Conservation (phyloP, 2,329 filamentous ascomycete species). For the Didymellaceae sp. region DNA sequence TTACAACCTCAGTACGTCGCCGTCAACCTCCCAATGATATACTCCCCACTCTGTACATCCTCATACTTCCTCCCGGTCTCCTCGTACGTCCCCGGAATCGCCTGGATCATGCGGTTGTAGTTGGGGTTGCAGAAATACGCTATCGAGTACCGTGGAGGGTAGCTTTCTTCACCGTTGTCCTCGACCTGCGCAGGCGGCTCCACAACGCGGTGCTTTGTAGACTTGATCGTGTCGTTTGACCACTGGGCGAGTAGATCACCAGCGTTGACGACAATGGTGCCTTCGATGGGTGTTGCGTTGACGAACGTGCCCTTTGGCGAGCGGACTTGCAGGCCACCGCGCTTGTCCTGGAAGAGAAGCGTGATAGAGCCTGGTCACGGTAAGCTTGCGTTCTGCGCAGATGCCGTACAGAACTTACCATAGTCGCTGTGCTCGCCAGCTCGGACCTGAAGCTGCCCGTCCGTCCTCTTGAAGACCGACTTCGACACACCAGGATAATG, state of each 20-base stretch:
- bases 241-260: slow-evolving; percentile 85
- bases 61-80: slow-evolving; percentile 78
- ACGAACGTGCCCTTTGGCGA: slow-evolving; percentile 80
- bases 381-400: slow-evolving; percentile 6
- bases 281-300: slow-evolving; percentile 80
- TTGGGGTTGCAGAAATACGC: slow-evolving; percentile 95
- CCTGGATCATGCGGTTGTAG: slow-evolving; percentile 75
- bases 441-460: slow-evolving; percentile 74
- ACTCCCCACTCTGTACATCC: slow-evolving; percentile 79
- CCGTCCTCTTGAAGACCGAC: slow-evolving; percentile 69
- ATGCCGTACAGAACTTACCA: slow-evolving; percentile 36
- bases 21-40: slow-evolving; percentile 76
- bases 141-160: slow-evolving; percentile 81
- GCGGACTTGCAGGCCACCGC: slow-evolving; percentile 66
- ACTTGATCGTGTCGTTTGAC: slow-evolving; percentile 91
- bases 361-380: slow-evolving; percentile 45
- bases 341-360: slow-evolving; percentile 58
- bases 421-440: slow-evolving; percentile 80
- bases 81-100: slow-evolving; percentile 78
- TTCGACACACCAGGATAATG: slow-evolving; percentile 76
- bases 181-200: slow-evolving; percentile 69
- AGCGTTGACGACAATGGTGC: slow-evolving; percentile 86
- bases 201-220: slow-evolving; percentile 87
- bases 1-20: slow-evolving; percentile 63
- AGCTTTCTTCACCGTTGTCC: slow-evolving; percentile 59